Base-by-base conservation (phyloP, 2,329 filamentous ascomycete genomes). In the Xylaria sp. region DNA sequence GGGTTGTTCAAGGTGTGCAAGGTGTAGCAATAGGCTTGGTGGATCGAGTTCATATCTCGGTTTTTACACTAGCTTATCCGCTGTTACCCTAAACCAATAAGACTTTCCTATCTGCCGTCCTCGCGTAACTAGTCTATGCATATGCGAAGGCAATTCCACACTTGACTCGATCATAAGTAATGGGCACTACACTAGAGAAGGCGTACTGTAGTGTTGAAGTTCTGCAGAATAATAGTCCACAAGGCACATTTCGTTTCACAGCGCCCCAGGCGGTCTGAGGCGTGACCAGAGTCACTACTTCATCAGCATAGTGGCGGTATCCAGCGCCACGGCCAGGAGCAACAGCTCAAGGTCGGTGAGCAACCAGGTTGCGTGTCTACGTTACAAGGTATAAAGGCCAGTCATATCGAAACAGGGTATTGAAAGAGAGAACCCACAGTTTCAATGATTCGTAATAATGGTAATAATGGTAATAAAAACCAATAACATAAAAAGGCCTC, bases 1-100 rank as follows among this genome's bases (percentile, higher is more conserved):
- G 20, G 59, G 57, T 18, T 30, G 23, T 61, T 39, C 56, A 41
- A 67, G 60, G 61, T 67, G 56, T 65, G 56, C 34, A 41, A 67
- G 56, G 61, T 64, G 55, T 64, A 55, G 46, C 65, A 63, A 67
- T 66, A 62, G 64, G 64, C 64, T 32, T 52, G 61, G 64, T 63
- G 60, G 60, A 63, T 57, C 32, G 39, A 20, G 20, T 43, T 60
- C 60, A 56, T 13, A 60, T 60, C 63, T 55, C 63, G 43, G 32
- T 58, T 53, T 58, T 50, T 32, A 53, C 50, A n/a, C 28, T 53
- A 64, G 46, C 45, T 53, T 63, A 59, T 53, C 59, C 48, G 56
- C 41, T 36, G 28, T 15, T 57, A 18, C 30, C 36, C 25, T 52
- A 41, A 28, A 25, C 65, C 65, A 60, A 53, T 63, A n/a, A 62